These are phyloP conservation scores for Cercophora newfieldiana DNA, from an alignment of 495 filamentous ascomycete genomes.

Conservation along the genomic window DNA sequence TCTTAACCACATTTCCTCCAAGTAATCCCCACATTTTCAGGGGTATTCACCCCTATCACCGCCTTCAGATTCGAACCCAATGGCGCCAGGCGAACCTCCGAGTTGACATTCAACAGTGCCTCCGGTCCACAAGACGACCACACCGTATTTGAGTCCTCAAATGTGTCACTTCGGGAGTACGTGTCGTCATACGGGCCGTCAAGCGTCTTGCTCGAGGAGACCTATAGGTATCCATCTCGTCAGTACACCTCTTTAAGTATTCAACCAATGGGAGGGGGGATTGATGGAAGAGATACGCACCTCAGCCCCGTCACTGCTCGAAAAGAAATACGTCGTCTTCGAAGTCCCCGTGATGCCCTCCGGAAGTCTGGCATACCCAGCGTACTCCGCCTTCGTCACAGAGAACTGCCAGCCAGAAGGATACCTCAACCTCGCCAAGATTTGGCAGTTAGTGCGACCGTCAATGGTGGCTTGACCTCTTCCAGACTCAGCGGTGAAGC, in stretches of 20 bases:
- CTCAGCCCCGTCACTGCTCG: constrained; percentile 34
- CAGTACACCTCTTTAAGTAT: neutral
- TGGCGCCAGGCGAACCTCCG: neutral
- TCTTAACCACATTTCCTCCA: neutral
- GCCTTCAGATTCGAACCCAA: neutral
- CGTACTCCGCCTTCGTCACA: constrained; percentile 52
- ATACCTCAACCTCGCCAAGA: constrained; percentile 52
- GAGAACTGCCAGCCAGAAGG: constrained; percentile 55
- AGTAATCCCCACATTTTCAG: neutral
- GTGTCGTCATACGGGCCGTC: neutral
- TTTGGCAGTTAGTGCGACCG: constrained; percentile 52
- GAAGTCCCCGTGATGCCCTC: constrained; percentile 46
- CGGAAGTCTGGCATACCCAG: constrained; percentile 48
- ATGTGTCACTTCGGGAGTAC: neutral
- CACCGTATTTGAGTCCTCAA: neutral
- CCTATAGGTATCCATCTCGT: neutral
- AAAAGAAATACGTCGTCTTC: constrained; percentile 55
- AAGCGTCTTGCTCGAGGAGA: neutral
- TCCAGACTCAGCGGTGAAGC: constrained; percentile 49
- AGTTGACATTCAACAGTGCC: neutral
- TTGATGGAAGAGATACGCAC: neutral
- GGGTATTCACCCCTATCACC: neutral
- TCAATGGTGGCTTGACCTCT: constrained; percentile 37
- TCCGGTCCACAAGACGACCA: neutral
- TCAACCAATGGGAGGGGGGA: neutral